phyloP scores from a whole-genome alignment of 225 moss, liverwort and hornwort species.

The Ulota crispa region DNA sequence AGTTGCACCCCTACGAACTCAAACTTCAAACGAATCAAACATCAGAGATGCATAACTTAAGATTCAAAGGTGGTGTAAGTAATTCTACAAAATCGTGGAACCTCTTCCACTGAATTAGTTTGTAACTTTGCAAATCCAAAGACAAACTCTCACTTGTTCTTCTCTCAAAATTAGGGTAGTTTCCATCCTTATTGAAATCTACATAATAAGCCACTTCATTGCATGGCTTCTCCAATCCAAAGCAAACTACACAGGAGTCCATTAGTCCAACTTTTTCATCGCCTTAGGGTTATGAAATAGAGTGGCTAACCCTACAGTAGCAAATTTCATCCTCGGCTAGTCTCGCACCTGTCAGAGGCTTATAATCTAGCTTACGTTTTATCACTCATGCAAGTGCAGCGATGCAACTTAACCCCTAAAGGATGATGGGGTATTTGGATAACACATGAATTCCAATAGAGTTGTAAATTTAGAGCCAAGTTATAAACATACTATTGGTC shows the following conservation, averaged over 20 bases:
- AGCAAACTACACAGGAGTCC: neutral
- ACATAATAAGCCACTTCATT: no score
- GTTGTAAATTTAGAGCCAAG: no score
- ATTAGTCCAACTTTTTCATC: neutral
- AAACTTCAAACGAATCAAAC: neutral
- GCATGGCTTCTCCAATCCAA: neutral
- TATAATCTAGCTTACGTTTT: neutral
- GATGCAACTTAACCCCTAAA: neutral
- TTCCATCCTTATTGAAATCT: no score
- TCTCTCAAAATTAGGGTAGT: no score
- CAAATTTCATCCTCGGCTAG: no score
- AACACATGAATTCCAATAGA: no score
- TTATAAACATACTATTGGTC: no score
- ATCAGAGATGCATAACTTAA: neutral
- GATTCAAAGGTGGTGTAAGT: neutral
- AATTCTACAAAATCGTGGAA: neutral
- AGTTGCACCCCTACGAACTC: neutral
- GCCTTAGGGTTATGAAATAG: neutral
- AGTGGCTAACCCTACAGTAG: neutral
- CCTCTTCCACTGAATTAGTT: neutral
- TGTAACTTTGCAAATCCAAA: neutral
- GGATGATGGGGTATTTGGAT: no score
- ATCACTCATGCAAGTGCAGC: neutral
- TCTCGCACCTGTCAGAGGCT: no score
- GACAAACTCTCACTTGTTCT: no score